phyloP scores from a whole-genome alignment of 2,329 filamentous ascomycete species.

The Sclerotinia spermophila region DNA sequence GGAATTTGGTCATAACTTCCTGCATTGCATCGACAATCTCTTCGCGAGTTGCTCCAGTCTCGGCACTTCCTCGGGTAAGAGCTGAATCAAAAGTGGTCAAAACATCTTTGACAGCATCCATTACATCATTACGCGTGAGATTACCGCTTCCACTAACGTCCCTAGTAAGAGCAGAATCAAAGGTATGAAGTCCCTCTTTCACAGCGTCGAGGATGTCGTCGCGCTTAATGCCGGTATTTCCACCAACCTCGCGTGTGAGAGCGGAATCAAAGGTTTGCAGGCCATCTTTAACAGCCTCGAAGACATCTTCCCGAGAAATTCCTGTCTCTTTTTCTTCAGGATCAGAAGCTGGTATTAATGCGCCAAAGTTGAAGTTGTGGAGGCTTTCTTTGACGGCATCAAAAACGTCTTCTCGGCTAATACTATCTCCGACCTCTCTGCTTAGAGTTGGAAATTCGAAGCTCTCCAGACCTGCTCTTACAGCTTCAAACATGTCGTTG shows the following conservation, averaged over 20 bases:
- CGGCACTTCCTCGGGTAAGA: conserved; percentile 53
- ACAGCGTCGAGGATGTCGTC: conserved; percentile 86
- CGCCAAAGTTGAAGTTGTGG: conserved; percentile 46
- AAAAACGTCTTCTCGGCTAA: conserved; percentile 79
- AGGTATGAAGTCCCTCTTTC: conserved; percentile 62
- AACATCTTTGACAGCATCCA: conserved; percentile 77
- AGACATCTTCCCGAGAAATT: conserved; percentile 74
- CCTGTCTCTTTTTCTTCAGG: conserved; percentile 50
- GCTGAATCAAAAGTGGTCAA: conserved; percentile 53
- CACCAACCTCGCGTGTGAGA: conserved; percentile 15
- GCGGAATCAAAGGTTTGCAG: conserved; percentile 36
- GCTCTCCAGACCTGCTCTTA: conserved; percentile 55
- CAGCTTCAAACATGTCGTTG: conserved; percentile 61
- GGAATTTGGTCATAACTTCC: conserved; percentile 85
- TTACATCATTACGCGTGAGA: conserved; percentile 75
- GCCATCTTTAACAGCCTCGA: conserved; percentile 72
- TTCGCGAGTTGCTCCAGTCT: conserved; percentile 9
- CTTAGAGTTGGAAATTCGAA: conserved; percentile 45
- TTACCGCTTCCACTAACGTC: conserved; percentile 41
- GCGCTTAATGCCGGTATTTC: conserved; percentile 57
- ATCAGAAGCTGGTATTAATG: conserved; percentile 25
- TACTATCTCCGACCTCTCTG: conserved; percentile 42
- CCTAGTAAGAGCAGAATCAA: conserved; percentile 48
- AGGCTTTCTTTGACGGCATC: conserved; percentile 70
- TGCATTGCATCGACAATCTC: conserved; percentile 54